Percentiles rank a stretch among this genome's conserved stretches.
phyloP scores from a whole-genome alignment of 1,284 basidiomycete genomes.

The Boletus coffeatus region DNA sequence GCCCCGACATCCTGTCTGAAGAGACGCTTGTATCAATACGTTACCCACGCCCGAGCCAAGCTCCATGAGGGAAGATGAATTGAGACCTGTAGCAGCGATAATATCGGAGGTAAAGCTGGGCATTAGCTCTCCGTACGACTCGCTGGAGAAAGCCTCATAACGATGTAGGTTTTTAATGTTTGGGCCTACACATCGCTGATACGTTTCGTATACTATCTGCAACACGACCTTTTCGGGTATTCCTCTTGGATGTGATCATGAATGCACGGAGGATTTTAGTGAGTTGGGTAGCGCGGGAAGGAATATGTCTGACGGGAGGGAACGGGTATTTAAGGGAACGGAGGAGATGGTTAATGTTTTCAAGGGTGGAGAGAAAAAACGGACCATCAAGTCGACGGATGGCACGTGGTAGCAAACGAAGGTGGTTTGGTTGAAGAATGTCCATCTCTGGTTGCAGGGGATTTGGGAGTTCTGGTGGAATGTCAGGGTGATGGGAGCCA shows the following conservation, averaged over 20 bases:
- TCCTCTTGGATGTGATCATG: constrained; percentile 40
- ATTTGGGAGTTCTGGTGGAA: constrained; percentile 17
- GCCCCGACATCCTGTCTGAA: constrained; percentile 68
- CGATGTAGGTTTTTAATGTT: constrained; percentile 56
- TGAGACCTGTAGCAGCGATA: constrained; percentile 50
- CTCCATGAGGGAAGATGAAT: constrained; percentile 61
- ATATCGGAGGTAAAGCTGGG: constrained; percentile 65
- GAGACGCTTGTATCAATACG: constrained; percentile 62
- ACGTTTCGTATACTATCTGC: constrained; percentile 73
- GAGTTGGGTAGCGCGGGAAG: constrained; percentile 40
- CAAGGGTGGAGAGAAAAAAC: constrained; percentile 56
- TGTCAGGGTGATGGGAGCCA: constrained; percentile 11
- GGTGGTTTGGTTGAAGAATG: constrained; percentile 35
- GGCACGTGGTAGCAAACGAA: constrained; percentile 58
- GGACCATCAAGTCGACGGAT: constrained; percentile 61
- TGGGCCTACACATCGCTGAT: constrained; percentile 73
- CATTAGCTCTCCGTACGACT: constrained; percentile 74
- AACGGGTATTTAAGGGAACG: constrained; percentile 59
- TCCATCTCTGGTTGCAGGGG: constrained; percentile 4
- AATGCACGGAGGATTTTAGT: constrained; percentile 40
- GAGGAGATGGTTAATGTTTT: constrained; percentile 52
- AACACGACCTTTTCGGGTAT: constrained; percentile 56
- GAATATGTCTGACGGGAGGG: constrained; percentile 44
- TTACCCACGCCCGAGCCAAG: constrained; percentile 79
- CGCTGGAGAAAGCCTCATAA: constrained; percentile 71